phyloP scores from a whole-genome alignment of 371 early-diverging fungal genomes.

The Chytridium lagenaria region DNA sequence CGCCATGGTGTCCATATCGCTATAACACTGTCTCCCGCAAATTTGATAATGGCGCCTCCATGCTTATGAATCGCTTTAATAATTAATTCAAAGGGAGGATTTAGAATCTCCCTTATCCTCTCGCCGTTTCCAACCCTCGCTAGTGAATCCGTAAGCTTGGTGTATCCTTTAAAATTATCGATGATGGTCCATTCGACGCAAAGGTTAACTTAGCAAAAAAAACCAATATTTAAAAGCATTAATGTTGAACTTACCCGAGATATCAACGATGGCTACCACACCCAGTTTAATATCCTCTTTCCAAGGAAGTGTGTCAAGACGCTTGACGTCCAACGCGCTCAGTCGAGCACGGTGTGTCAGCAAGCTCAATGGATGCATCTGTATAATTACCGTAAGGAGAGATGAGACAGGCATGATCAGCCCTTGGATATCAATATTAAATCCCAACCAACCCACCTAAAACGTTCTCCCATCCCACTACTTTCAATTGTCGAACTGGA shows the following conservation, averaged over 20 bases:
- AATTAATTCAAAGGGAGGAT: constrained; percentile 2
- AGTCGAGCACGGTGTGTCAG: not conserved
- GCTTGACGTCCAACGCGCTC: not conserved
- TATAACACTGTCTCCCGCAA: constrained; percentile 40
- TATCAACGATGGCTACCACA: constrained; percentile 35
- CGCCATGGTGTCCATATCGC: constrained; percentile 20
- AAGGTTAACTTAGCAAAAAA: not conserved
- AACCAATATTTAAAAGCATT: not conserved
- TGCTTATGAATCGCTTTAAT: not conserved
- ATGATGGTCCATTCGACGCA: not conserved
- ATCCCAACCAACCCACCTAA: not conserved
- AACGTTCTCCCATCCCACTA: not conserved
- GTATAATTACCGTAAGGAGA: not conserved
- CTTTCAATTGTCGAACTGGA: too few species aligned
- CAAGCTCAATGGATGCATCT: constrained; percentile 4
- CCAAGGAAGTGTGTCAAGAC: not conserved
- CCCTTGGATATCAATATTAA: not conserved
- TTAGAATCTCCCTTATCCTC: constrained; percentile 20
- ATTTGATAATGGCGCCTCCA: constrained; percentile 37
- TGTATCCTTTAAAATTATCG: constrained; percentile 9
- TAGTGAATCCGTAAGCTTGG: constrained; percentile 33
- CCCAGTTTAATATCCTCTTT: not conserved
- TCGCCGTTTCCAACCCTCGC: constrained; percentile 30
- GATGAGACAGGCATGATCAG: not conserved
- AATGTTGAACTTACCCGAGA: constrained; percentile 24